Conservation (phyloP, 2,329 filamentous ascomycete genomes). For the Beauveria pseudobassiana region DNA sequence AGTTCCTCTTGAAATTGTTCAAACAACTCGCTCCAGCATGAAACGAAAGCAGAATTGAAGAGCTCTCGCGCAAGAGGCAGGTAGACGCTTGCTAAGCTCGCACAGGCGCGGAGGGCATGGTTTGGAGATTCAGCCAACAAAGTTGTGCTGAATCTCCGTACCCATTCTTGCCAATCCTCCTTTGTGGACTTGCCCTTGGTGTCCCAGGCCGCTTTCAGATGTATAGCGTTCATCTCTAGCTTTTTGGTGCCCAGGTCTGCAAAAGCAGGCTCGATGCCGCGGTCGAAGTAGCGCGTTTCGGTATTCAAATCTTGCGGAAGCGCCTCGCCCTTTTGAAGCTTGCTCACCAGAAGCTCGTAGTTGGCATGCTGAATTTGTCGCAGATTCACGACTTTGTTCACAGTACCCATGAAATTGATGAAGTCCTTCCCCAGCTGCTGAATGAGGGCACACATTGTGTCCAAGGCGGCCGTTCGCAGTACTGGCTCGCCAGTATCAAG, state of each 20-base stretch:
- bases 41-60: conserved; percentile 98
- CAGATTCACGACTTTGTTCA: conserved; percentile 76
- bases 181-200: conserved; percentile 93
- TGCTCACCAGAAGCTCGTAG: conserved; percentile 86
- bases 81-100: conserved; percentile 83
- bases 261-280: conserved; percentile 71
- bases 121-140: conserved; percentile 92
- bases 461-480: conserved; percentile 74
- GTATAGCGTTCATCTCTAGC: conserved; percentile 92
- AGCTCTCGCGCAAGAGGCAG: conserved; percentile 84
- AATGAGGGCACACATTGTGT: conserved; percentile 90
- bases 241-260: conserved; percentile 87
- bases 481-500: conserved; percentile 64
- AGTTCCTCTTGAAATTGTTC: conserved; percentile 96
- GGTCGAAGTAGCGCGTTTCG: conserved; percentile 70
- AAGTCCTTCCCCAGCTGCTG: conserved; percentile 96
- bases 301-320: conserved; percentile 92
- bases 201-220: conserved; percentile 95
- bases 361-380: conserved; percentile 84
- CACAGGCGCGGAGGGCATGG: conserved; percentile 88
- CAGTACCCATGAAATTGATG: conserved; percentile 83
- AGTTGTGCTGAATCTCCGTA: conserved; percentile 91
- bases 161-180: conserved; percentile 99
- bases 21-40: conserved; percentile 96
- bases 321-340: conserved; percentile 88